Conservation (phyloP, 805 yeast species). For the Schwanniomyces sp. region DNA sequence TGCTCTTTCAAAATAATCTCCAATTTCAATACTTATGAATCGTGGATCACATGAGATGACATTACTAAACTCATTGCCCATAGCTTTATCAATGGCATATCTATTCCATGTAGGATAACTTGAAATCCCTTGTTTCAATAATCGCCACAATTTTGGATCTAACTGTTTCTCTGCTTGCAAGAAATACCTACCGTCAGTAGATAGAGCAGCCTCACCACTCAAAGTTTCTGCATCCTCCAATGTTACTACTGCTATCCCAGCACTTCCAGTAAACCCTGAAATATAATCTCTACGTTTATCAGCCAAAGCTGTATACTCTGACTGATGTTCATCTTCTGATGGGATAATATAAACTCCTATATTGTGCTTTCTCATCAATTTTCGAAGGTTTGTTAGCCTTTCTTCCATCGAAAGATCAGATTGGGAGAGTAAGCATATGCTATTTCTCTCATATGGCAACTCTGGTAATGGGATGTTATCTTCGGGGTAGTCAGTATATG, state of each 20-base stretch:
- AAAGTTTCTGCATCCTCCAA: slow-evolving; percentile 40
- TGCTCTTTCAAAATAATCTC: slow-evolving; percentile 36
- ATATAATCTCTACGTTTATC: slow-evolving; percentile 85
- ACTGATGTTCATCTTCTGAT: slow-evolving; percentile 91
- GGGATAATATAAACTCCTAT: slow-evolving; percentile 77
- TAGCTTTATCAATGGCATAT: slow-evolving; percentile 58
- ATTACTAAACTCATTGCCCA: slow-evolving; percentile 47
- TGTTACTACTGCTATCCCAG: slow-evolving; percentile 89
- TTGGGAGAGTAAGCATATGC: slow-evolving; percentile 3
- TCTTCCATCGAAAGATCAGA: slow-evolving; percentile 48
- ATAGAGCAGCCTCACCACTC: slow-evolving; percentile 70
- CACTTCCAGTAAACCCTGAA: slow-evolving; percentile 89
- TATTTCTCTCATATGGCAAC: slow-evolving; percentile 19
- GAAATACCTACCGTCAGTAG: slow-evolving; percentile 95
- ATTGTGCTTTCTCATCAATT: slow-evolving; percentile 59
- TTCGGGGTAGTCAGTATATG: slow-evolving; percentile 13
- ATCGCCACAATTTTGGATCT: slow-evolving; percentile 67
- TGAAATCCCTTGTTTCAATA: slow-evolving; percentile 77
- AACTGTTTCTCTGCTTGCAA: slow-evolving; percentile 85
- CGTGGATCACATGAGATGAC: slow-evolving; percentile 85
- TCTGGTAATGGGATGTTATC: slow-evolving; percentile 22
- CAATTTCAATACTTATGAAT: slow-evolving; percentile 54
- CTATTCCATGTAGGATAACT: slow-evolving; percentile 77
- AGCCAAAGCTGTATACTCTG: slow-evolving; percentile 79
- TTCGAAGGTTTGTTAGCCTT: slow-evolving; percentile 61